Evolutionary conservation across 177 flowering plant genomes (phyloP).

Genomic region (Vitis hybrid): DNA sequence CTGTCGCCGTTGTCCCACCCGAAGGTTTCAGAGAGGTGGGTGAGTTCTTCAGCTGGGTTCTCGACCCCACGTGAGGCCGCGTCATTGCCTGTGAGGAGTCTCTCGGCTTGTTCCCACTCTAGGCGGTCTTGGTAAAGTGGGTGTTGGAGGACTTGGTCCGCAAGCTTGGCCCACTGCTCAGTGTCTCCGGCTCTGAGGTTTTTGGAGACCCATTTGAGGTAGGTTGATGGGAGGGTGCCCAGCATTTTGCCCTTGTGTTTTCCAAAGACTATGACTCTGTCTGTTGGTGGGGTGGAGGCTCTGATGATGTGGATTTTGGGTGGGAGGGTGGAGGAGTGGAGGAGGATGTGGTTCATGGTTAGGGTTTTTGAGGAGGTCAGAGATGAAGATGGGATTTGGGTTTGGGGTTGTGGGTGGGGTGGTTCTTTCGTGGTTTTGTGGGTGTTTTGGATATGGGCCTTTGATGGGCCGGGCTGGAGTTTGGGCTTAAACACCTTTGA

Average conservation of each 20-base stretch:
- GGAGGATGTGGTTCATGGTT: neutral
- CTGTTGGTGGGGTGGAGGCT: slow-evolving; percentile 47
- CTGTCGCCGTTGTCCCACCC: slow-evolving; percentile 80
- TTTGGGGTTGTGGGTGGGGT: too few relatives aligned
- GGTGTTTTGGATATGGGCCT: too few relatives aligned
- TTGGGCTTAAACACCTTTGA: too few relatives aligned
- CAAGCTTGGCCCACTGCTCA: slow-evolving; percentile 65
- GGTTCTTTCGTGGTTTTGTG: too few relatives aligned
- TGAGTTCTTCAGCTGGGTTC: slow-evolving; percentile 38
- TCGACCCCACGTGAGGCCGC: neutral
- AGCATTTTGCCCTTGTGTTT: slow-evolving; percentile 78
- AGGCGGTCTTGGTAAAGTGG: slow-evolving; percentile 70
- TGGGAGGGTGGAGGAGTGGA: slow-evolving; percentile 8
- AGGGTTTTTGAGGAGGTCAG: too few relatives aligned
- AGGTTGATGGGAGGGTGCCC: slow-evolving; percentile 75
- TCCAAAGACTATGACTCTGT: slow-evolving; percentile 70
- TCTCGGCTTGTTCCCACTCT: slow-evolving; percentile 79
- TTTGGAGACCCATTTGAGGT: slow-evolving; percentile 79
- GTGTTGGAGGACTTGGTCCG: slow-evolving; percentile 75
- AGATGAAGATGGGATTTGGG: too few relatives aligned
- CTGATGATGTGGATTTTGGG: neutral
- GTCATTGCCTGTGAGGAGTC: neutral
- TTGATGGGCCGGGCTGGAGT: too few relatives aligned
- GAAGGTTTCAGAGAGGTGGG: slow-evolving; percentile 65
- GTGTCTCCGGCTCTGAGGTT: slow-evolving; percentile 62